Base-by-base conservation (phyloP, 164 flowering plant genomes). In the Umbilicus rupestris region DNA sequence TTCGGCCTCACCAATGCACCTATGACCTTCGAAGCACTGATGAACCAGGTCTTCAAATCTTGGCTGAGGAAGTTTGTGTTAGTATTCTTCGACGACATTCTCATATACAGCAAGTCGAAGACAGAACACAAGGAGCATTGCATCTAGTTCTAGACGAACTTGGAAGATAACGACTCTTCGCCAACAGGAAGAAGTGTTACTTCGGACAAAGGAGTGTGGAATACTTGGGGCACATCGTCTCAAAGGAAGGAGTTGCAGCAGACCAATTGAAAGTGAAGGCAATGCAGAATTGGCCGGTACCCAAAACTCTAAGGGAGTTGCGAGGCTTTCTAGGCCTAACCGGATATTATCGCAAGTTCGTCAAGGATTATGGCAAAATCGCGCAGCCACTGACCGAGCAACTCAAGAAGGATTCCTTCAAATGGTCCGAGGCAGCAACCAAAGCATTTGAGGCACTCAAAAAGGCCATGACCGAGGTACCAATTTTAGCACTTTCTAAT, bases 61-160 rank as follows among this genome's bases (percentile, higher is more conserved):
- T 6, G 3, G 37, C 37, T 33, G 4, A 3, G 37, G 4, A 3
- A 6, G 3, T 33, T 3, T 26, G 41, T 62, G 1, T 2, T 62
- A 15, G 64, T 62, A 1, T 62, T 63, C 39, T 65, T 65, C 19
- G 67, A 65, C 22, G 67, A 65, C 45, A 65, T 65, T 3, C 41
- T 65, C 50, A n/a, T 65, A 10, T 65, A 65, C n/a, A n/a, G n/a
- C n/a, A n/a, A n/a, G n/a, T n/a, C n/a, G n/a, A n/a, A n/a, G n/a
- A n/a, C n/a, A n/a, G n/a, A n/a, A n/a, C n/a, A n/a, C n/a, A n/a
- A n/a, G n/a, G n/a, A n/a, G n/a, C n/a, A n/a, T n/a, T n/a, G n/a
- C n/a, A n/a, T n/a, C n/a, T n/a, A n/a, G n/a, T n/a, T n/a, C n/a
- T n/a, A n/a, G n/a, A n/a, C n/a, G n/a, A n/a, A n/a, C n/a, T n/a